A percentile compares a stretch with the other conserved stretches of the same genome.
These are phyloP conservation scores for Trypanosoma cruzi DNA, from an alignment of 208 protist species.

Conservation along the genomic window DNA sequence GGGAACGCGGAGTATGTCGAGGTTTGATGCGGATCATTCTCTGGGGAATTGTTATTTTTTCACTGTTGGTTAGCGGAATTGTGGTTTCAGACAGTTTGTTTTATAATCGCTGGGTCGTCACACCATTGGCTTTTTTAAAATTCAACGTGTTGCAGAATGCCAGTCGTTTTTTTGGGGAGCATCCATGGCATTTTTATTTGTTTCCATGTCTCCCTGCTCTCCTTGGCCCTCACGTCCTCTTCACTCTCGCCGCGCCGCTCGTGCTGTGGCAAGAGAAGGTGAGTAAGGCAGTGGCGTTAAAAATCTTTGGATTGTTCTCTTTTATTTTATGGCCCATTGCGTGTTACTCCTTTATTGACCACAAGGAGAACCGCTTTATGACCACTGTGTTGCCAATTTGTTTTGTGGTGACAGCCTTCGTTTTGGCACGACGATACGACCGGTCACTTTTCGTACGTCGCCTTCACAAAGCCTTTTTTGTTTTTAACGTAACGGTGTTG, in stretches of 20 bases:
- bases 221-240: slow-evolving; percentile 50
- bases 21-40: slow-evolving; percentile 21
- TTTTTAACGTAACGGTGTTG: slow-evolving; percentile 43
- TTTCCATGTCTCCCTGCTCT: slow-evolving; percentile 61
- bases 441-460: background rate
- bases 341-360: slow-evolving; percentile 78
- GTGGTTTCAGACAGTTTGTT: slow-evolving; percentile 61
- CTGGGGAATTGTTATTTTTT: slow-evolving; percentile 29
- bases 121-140: slow-evolving; percentile 69
- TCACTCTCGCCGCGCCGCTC: slow-evolving; percentile 33
- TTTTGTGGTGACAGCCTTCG: slow-evolving; percentile 51
- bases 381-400: slow-evolving; percentile 53
- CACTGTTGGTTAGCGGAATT: slow-evolving; percentile 22
- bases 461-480: slow-evolving; percentile 27
- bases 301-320: slow-evolving; percentile 14
- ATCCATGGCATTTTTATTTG: slow-evolving; percentile 90
- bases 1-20: slow-evolving; percentile 18
- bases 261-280: slow-evolving; percentile 23
- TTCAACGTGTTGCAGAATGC: slow-evolving; percentile 90
- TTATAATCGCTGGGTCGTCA: slow-evolving; percentile 55
- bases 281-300: slow-evolving; percentile 2
- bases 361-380: slow-evolving; percentile 96
- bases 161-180: slow-evolving; percentile 88
- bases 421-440: slow-evolving; percentile 25
- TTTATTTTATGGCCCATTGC: slow-evolving; percentile 49